These are phyloP conservation scores for Lodderomyces theae DNA, from an alignment of 1,139 yeast species.

Conservation along the genomic window DNA sequence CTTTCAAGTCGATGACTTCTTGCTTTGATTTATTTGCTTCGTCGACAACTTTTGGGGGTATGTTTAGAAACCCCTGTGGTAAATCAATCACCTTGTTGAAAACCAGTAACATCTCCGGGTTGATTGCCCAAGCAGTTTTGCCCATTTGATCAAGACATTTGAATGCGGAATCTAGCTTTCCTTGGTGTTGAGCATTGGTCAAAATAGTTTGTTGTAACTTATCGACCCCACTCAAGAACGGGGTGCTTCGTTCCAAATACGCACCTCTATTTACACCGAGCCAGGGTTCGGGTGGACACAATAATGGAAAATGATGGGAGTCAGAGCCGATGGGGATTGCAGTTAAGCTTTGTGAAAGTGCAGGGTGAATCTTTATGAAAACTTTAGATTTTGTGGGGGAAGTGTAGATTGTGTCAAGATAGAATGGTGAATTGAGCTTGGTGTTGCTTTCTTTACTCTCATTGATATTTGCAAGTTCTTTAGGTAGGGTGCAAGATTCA, in stretches of 20 bases:
- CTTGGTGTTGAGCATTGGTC: slow-evolving; percentile 27
- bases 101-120: slow-evolving; percentile 23
- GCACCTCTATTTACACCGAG: slow-evolving; percentile 35
- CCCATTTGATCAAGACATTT: slow-evolving; percentile 31
- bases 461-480: slow-evolving; percentile 2
- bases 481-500: background rate
- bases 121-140: slow-evolving; percentile 37
- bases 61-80: slow-evolving; percentile 26
- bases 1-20: slow-evolving; percentile 16
- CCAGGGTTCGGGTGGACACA: slow-evolving; percentile 41
- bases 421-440: background rate
- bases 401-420: background rate
- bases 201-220: slow-evolving; percentile 21
- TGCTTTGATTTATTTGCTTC: background rate
- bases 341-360: background rate
- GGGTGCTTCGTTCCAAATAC: slow-evolving; percentile 25
- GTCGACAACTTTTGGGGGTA: slow-evolving; percentile 20
- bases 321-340: background rate
- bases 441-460: no score
- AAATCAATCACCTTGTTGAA: slow-evolving; percentile 23
- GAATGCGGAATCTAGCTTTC: slow-evolving; percentile 34
- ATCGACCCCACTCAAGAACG: slow-evolving; percentile 26
- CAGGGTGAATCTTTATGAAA: background rate
- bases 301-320: slow-evolving; percentile 31
- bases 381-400: background rate